Evolutionary conservation across 805 yeast species (phyloP), one percentile per base, ranked within the genome.

Genomic region (Peterozyma xylosa): DNA sequence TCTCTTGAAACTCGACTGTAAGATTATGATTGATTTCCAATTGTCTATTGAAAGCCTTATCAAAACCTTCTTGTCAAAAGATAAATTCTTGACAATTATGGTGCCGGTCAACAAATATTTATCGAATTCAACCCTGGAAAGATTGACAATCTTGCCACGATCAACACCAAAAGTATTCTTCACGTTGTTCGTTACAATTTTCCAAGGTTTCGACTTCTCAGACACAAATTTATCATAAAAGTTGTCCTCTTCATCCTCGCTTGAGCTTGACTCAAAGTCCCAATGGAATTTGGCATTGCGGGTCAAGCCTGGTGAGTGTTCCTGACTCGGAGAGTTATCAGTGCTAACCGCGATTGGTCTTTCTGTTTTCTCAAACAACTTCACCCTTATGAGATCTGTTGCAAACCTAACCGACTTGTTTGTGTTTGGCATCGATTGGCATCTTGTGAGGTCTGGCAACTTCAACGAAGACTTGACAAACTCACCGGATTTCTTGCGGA

Each of bases 401-500:
- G 87, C 85, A 58, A 82, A 82, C 43, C 86, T 64, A 36, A 82
- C 89, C 7, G 77, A 73, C 56, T 80, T 81, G 11, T 67, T 66
- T 14, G 64, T 49, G 45, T 61, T 61, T 15, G 82, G 86, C 55
- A 81, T 72, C 0, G 82, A 69, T 50, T 56, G 67, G 45, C 62
- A 69, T 53, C 67, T 59, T 37, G 48, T 50, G 32, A 70, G 50
- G 6, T 62, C 56, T n/a, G 71, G 66, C 34, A 71, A 70, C 55
- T 82, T 83, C 45, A 87, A 67, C 11, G 86, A 81, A 2, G 90
- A 78, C 56, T 86, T 86, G 38, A 87, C 83, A 37, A 85, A 66
- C 57, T 88, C 96, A n/a, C 96, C 96, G 1, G 88, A 78, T 60
- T 89, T 89, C 60, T 89, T 90, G 40, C 95, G 78, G 3, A 87